Conservation (phyloP, 371 early-diverging fungal genomes). For the Actinomortierella wolfii region DNA sequence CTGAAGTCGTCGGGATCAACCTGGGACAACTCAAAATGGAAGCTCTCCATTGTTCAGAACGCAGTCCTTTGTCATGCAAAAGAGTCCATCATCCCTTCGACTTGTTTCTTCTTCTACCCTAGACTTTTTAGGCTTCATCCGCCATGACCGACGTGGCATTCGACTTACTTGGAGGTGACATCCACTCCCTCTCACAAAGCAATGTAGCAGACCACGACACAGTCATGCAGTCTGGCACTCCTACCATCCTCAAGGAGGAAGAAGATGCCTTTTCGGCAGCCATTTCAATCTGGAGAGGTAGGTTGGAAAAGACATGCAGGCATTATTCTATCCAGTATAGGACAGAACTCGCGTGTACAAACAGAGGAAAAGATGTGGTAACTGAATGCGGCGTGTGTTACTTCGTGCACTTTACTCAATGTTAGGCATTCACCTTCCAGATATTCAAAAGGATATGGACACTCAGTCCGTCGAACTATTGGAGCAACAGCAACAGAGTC, state of each 20-base stretch:
- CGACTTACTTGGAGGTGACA: conserved; percentile 36
- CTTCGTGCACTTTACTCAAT: not conserved
- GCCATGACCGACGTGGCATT: conserved; percentile 42
- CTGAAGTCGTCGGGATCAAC: no score
- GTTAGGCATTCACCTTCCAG: conserved; percentile 64
- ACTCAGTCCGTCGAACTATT: conserved; percentile 78
- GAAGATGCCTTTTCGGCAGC: conserved; percentile 57
- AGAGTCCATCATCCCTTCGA: no score
- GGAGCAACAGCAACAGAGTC: conserved; percentile 82
- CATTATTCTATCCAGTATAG: no score
- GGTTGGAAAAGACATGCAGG: no score
- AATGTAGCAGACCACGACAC: conserved; percentile 3
- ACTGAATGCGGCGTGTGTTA: not conserved
- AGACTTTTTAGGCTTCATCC: not conserved
- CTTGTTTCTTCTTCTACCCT: no score
- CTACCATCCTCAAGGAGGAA: conserved; percentile 21
- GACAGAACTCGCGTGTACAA: not conserved
- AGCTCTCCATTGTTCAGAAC: no score
- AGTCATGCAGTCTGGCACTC: not conserved
- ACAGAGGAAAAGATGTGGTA: not conserved
- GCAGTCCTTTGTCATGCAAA: no score
- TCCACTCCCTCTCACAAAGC: conserved; percentile 1
- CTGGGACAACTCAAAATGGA: no score
- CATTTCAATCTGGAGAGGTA: conserved; percentile 61
- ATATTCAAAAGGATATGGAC: conserved; percentile 76